Conservation (phyloP, 768 basidiomycete species). For the Trametes coccinea region DNA sequence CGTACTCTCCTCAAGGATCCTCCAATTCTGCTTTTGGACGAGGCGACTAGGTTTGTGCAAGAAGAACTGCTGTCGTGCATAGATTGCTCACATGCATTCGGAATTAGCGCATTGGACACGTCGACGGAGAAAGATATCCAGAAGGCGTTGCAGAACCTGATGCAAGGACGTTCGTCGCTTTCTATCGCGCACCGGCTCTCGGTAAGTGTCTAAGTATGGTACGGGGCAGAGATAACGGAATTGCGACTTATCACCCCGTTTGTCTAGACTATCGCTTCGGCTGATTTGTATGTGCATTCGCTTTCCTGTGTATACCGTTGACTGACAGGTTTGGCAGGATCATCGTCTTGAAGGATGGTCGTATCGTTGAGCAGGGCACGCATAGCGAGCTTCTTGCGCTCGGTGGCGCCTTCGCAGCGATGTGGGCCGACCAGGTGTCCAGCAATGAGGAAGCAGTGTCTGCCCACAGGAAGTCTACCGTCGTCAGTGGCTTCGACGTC, state of each 20-base stretch:
- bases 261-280: constrained; percentile 52
- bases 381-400: constrained; percentile 75
- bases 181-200: constrained; percentile 82
- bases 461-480: constrained; percentile 38
- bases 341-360: constrained; percentile 87
- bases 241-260: constrained; percentile 2
- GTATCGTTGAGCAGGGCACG: constrained; percentile 79
- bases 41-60: constrained; percentile 61
- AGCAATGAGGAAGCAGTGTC: constrained; percentile 55
- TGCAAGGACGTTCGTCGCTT: constrained; percentile 69
- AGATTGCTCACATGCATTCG: neutral
- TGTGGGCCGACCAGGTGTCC: constrained; percentile 88
- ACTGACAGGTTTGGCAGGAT: constrained; percentile 52
- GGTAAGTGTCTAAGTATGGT: constrained; percentile 43
- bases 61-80: neutral
- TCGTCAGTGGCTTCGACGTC: constrained; percentile 47
- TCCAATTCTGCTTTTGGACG: constrained; percentile 75
- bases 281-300: constrained; percentile 44
- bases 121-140: constrained; percentile 90
- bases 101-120: constrained; percentile 76
- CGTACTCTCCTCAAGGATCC: constrained; percentile 86
- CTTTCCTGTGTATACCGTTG: neutral
- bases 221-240: neutral
- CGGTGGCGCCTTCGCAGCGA: constrained; percentile 73
- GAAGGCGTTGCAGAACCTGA: constrained; percentile 79